Evolutionary conservation across 2,329 filamentous ascomycete species (phyloP), one percentile per base, ranked within the genome.

Genomic region (Diaporthe capsici): DNA sequence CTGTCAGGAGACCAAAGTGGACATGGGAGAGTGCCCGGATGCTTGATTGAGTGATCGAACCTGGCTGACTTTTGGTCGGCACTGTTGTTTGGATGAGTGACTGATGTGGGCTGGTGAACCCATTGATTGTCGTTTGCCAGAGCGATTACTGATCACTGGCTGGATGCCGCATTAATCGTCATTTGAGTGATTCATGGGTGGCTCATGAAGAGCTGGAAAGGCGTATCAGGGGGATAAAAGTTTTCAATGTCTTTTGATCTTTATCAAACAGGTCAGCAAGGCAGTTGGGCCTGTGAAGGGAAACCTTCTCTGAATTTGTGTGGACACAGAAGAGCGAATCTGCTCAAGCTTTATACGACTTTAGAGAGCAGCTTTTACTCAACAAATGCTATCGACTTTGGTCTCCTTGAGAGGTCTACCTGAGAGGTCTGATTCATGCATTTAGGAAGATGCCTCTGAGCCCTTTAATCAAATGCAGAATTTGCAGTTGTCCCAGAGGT

Each of bases 1-100:
- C 1, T 20, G 37, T 42, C 17, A 73, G 9, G 76, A 77, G 57
- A 28, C n/a, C 5, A 67, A 49, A 4, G 20, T 73, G 7, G 75
- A 76, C 28, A 63, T 72, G 3, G 68, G 68, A 7, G 17, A 65
- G 28, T 25, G n/a, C 5, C 6, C 58, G 2, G 49, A 51, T 7
- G 25, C 15, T 20, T 65, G 34, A 44, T 2, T 34, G 49, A 6
- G 12, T 42, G 34, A 31, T 9, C 31, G 49, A 13, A 25, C 8
- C 8, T 20, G 47, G 57, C 34, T 8, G 20, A 2, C 4, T 13
- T 63, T 6, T 20, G 25, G 22, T 47, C 28, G 17, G n/a, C n/a
- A 44, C 4, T 22, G 37, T 44, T 28, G 13, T 28, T 20, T 63
- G 39, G n/a, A 22, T 2, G n/a, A 28, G 39, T 47, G 39, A 31